Conservation (phyloP, 192 early-diverging fungal species). For the Linnemannia elongata region DNA sequence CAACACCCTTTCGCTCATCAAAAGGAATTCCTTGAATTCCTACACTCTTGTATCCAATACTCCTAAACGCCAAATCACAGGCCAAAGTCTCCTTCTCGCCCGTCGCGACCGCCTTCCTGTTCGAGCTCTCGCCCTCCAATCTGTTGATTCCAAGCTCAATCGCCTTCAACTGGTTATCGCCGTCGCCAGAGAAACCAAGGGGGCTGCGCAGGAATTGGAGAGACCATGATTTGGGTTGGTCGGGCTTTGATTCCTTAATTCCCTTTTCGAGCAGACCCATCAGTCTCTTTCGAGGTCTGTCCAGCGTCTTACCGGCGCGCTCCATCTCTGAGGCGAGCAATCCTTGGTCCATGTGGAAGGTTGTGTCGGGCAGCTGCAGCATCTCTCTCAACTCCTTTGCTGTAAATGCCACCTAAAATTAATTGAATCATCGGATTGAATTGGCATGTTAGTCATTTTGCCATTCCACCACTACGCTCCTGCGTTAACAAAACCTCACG, state of each 20-base stretch:
- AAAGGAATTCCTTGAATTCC: slow-evolving; percentile 83
- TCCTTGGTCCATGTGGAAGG: slow-evolving; percentile 72
- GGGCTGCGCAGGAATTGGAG: slow-evolving; percentile 85
- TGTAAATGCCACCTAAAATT: slow-evolving; percentile 84
- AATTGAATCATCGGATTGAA: background rate
- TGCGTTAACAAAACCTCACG: background rate
- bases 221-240: slow-evolving; percentile 72
- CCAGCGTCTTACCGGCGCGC: slow-evolving; percentile 44
- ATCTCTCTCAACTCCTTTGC: slow-evolving; percentile 97
- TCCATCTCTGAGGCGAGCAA: slow-evolving; percentile 70
- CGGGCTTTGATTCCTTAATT: slow-evolving; percentile 51
- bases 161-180: slow-evolving; percentile 31
- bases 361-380: slow-evolving; percentile 76
- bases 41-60: slow-evolving; percentile 90
- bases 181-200: slow-evolving; percentile 58
- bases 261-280: slow-evolving; percentile 85
- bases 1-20: slow-evolving; percentile 70
- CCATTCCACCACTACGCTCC: background rate
- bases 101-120: slow-evolving; percentile 71
- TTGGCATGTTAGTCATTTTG: background rate
- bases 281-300: slow-evolving; percentile 85
- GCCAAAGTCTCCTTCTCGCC: slow-evolving; percentile 67
- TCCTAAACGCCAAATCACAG: slow-evolving; percentile 81
- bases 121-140: slow-evolving; percentile 73
- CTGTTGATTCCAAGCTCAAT: slow-evolving; percentile 75